Percentiles rank a stretch among this genome's conserved stretches.
Evolutionary conservation across 176 grass and related monocot genomes (phyloP).

Genomic region (Carex parvula): DNA sequence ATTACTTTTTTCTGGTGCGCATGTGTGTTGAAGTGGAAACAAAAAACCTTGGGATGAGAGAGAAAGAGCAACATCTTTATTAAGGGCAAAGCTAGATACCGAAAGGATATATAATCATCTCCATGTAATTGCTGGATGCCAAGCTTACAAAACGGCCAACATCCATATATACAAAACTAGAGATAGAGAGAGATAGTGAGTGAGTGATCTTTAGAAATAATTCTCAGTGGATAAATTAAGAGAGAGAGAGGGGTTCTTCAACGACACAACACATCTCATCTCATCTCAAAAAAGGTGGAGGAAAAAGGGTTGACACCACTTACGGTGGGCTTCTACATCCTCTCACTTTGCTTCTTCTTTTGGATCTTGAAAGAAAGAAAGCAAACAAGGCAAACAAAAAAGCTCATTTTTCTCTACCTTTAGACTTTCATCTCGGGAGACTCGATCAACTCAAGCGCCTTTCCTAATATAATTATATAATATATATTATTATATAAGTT

Average conservation of each 20-base stretch:
- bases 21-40: constrained; percentile 20
- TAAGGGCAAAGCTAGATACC: neutral
- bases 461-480: neutral
- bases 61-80: constrained; percentile 18
- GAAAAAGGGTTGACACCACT: constrained; percentile 23
- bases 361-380: constrained; percentile 22
- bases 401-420: constrained; percentile 10
- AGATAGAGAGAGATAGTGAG: constrained; percentile 12
- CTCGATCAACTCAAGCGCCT: constrained; percentile 3
- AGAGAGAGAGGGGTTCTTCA: constrained; percentile 10
- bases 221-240: neutral
- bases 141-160: constrained; percentile 8
- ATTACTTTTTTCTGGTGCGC: constrained; percentile 31
- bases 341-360: constrained; percentile 20
- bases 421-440: constrained; percentile 35
- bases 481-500: neutral
- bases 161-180: neutral
- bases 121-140: constrained; percentile 33
- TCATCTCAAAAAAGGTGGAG: constrained; percentile 13
- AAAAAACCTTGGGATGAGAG: constrained; percentile 33
- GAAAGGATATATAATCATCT: constrained; percentile 27
- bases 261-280: neutral
- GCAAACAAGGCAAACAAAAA: neutral
- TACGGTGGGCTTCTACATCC: constrained; percentile 25
- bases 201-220: too few species aligned